Evolutionary conservation across 2,329 filamentous ascomycete genomes (phyloP).

Genomic region (Neoascochyta sp.): DNA sequence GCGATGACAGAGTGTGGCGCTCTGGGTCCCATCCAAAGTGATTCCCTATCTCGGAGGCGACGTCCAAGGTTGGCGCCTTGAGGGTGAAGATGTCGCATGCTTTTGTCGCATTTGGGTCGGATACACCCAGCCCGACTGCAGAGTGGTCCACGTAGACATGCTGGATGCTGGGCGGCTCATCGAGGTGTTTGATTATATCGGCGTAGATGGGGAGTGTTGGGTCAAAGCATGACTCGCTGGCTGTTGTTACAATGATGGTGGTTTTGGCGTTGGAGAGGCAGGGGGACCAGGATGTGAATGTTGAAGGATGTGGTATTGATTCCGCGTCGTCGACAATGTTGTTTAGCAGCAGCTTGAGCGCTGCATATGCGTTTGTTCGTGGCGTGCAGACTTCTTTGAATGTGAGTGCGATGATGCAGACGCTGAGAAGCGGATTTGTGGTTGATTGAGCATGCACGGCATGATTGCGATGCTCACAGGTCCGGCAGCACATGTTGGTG

Average conservation of each 20-base stretch:
- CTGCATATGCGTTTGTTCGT: constrained; percentile 7
- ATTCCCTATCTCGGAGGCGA: constrained; percentile 27
- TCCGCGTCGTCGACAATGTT: constrained; percentile 26
- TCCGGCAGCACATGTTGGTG: constrained; percentile 15
- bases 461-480: constrained; percentile 27
- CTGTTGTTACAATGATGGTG: constrained; percentile 23
- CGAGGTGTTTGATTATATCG: constrained; percentile 13
- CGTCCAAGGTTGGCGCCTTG: constrained; percentile 14
- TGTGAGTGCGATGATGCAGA: constrained; percentile 22
- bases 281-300: constrained; percentile 29
- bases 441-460: constrained; percentile 11
- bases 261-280: constrained; percentile 14
- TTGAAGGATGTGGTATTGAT: constrained; percentile 18
- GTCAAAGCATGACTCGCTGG: constrained; percentile 15
- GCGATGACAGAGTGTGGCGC: constrained; percentile 19
- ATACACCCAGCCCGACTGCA: constrained; percentile 17
- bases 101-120: constrained; percentile 14
- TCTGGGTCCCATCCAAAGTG: constrained; percentile 31
- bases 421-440: constrained; percentile 15
- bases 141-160: constrained; percentile 25
- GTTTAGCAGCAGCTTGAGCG: constrained; percentile 23
- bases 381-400: constrained; percentile 16
- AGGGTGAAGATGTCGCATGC: constrained; percentile 24
- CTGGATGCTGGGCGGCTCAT: constrained; percentile 15
- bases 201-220: constrained; percentile 18